Evolutionary conservation across 2,329 filamentous ascomycete species (phyloP).

Genomic region (Zopfia rhizophila): DNA sequence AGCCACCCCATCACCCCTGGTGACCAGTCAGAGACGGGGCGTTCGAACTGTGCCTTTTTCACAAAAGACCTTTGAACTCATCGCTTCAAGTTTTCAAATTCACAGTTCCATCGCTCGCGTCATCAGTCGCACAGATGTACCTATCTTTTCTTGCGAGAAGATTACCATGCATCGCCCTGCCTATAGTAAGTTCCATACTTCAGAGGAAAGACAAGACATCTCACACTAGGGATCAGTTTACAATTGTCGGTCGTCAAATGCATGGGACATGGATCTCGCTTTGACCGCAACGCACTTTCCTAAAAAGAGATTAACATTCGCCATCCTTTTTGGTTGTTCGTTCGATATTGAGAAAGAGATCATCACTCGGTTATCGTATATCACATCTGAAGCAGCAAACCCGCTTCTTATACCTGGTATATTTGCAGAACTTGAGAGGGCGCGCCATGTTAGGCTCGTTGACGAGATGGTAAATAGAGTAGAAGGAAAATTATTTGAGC

Average conservation of each 20-base stretch:
- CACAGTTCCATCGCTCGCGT: slow-evolving; percentile 26
- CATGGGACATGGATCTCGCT: slow-evolving; percentile 29
- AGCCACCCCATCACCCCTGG: background rate
- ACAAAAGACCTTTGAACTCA: slow-evolving; percentile 17
- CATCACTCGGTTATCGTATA: slow-evolving; percentile 11
- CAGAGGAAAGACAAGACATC: no score
- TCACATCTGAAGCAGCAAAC: slow-evolving; percentile 22
- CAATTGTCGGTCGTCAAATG: slow-evolving; percentile 28
- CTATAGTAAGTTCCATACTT: slow-evolving; percentile 12
- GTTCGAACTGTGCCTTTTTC: slow-evolving; percentile 23
- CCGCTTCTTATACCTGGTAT: slow-evolving; percentile 28
- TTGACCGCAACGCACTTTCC: slow-evolving; percentile 26
- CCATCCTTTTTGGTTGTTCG: slow-evolving; percentile 27
- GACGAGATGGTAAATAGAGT: slow-evolving; percentile 23
- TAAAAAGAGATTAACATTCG: slow-evolving; percentile 16
- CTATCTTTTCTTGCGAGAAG: slow-evolving; percentile 19
- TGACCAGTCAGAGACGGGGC: background rate
- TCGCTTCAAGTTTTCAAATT: slow-evolving; percentile 17
- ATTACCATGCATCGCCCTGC: slow-evolving; percentile 20
- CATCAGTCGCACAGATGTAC: slow-evolving; percentile 25
- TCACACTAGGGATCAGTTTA: no score
- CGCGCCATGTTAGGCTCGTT: slow-evolving; percentile 21
- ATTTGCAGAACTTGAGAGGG: slow-evolving; percentile 26
- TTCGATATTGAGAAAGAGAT: slow-evolving; percentile 17
- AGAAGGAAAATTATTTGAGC: slow-evolving; percentile 25